Conservation (phyloP, 352 stramenopile species). For the Pythium scleroteichum region DNA sequence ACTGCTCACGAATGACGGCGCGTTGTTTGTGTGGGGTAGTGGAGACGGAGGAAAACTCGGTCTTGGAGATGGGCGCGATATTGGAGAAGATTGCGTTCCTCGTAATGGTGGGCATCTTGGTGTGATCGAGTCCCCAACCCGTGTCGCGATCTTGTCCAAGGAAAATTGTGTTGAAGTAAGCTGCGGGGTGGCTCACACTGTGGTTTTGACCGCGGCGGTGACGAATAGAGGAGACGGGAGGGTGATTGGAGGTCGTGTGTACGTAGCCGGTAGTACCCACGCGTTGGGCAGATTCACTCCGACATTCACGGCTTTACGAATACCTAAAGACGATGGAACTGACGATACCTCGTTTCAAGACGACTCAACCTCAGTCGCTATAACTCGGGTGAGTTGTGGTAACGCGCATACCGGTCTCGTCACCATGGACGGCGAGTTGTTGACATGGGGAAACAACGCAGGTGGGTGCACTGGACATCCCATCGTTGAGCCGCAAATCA, state of each 20-base stretch:
- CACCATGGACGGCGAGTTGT: constrained; percentile 59
- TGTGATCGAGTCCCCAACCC: constrained; percentile 41
- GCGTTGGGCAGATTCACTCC: constrained; percentile 64
- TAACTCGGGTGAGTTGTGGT: constrained; percentile 60
- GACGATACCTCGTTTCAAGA: background rate
- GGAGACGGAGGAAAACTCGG: constrained; percentile 72
- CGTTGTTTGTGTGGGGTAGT: constrained; percentile 73
- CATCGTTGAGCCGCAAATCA: constrained; percentile 35
- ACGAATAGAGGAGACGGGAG: constrained; percentile 11
- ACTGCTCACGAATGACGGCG: constrained; percentile 52
- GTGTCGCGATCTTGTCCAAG: constrained; percentile 35
- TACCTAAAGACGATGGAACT: constrained; percentile 7
- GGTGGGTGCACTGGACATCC: constrained; percentile 64
- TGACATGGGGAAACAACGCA: constrained; percentile 76
- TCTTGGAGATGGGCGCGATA: constrained; percentile 58
- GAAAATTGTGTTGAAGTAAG: constrained; percentile 69
- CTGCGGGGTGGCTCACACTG: constrained; percentile 66
- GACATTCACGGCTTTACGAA: constrained; percentile 41
- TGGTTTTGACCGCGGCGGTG: constrained; percentile 39
- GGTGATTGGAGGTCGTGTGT: constrained; percentile 41
- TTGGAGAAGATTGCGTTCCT: constrained; percentile 63
- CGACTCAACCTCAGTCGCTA: constrained; percentile 17
- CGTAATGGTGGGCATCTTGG: constrained; percentile 52
- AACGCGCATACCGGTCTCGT: constrained; percentile 68
- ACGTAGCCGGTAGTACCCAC: constrained; percentile 67